phyloP scores from a whole-genome alignment of 176 grass and related monocot species.

The Aegilops speltoides region DNA sequence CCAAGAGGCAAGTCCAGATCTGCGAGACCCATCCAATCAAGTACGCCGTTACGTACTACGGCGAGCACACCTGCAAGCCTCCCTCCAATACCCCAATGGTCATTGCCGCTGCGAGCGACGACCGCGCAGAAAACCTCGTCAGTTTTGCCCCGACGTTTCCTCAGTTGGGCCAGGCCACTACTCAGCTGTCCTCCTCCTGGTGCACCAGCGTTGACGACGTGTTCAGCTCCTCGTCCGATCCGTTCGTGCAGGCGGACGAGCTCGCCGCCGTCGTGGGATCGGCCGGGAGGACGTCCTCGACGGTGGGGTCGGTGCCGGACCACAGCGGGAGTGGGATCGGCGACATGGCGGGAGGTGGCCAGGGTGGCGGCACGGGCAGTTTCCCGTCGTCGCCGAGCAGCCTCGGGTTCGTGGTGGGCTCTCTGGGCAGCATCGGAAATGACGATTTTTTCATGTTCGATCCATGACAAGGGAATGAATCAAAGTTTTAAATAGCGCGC shows the following conservation, averaged over 20 bases:
- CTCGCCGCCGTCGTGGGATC: constrained; percentile 46
- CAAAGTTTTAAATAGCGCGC: too few species aligned
- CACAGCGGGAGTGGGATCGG: not conserved
- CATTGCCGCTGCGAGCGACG: constrained; percentile 5
- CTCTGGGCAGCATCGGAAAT: constrained; percentile 15
- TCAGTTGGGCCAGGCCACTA: not conserved
- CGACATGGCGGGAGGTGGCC: not conserved
- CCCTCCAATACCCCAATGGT: constrained; percentile 37
- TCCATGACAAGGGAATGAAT: constrained; percentile 2
- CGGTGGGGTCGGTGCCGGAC: constrained; percentile 6
- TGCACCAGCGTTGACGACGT: constrained; percentile 46
- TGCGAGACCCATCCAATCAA: constrained; percentile 42
- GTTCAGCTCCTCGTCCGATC: constrained; percentile 48
- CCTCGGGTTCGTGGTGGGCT: constrained; percentile 12
- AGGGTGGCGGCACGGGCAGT: not conserved
- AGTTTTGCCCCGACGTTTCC: constrained; percentile 39
- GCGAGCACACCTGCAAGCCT: constrained; percentile 68
- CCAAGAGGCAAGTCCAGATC: constrained; percentile 56
- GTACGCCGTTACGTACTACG: constrained; percentile 56
- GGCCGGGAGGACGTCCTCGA: not conserved
- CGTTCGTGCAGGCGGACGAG: constrained; percentile 37
- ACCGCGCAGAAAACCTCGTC: constrained; percentile 38
- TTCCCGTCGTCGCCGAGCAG: constrained; percentile 23
- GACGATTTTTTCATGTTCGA: constrained; percentile 12
- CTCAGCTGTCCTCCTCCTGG: constrained; percentile 16